Evolutionary conservation across 257 asterid genomes (phyloP).

Genomic region (Anisodus acutangulus): DNA sequence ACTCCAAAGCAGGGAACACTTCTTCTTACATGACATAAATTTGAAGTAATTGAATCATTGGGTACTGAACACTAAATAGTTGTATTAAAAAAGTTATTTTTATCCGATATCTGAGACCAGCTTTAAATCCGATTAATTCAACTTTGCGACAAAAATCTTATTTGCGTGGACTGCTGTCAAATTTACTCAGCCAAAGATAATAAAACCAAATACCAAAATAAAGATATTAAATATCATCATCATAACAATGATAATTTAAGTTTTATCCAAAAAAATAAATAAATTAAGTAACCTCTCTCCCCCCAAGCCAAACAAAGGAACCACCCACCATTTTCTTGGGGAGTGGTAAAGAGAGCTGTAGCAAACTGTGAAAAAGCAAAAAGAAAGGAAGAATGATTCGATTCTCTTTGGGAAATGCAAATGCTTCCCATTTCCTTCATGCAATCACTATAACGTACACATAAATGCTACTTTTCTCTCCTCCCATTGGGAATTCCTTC

Average conservation of each 20-base stretch:
- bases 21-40: too few species aligned
- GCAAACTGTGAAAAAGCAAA: slow-evolving; percentile 80
- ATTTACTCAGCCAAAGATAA: neutral
- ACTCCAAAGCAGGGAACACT: too few species aligned
- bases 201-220: slow-evolving; percentile 28
- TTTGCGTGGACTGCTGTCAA: neutral
- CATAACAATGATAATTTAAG: neutral
- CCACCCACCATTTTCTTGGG: slow-evolving; percentile 90
- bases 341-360: slow-evolving; percentile 77
- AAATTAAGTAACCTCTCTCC: neutral
- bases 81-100: too few species aligned
- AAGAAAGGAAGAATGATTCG: slow-evolving; percentile 61
- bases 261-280: too few species aligned
- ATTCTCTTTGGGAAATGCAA: slow-evolving; percentile 76
- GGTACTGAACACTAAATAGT: too few species aligned
- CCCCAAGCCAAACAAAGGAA: neutral
- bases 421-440: slow-evolving; percentile 33
- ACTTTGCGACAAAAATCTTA: neutral
- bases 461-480: slow-evolving; percentile 4
- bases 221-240: neutral
- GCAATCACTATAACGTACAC: slow-evolving; percentile 31
- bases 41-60: too few species aligned
- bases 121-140: neutral
- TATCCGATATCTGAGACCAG: too few species aligned
- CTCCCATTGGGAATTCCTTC: slow-evolving; percentile 22